Evolutionary conservation across 2,329 filamentous ascomycete genomes (phyloP).

Genomic region (Exophiala mesophila): DNA sequence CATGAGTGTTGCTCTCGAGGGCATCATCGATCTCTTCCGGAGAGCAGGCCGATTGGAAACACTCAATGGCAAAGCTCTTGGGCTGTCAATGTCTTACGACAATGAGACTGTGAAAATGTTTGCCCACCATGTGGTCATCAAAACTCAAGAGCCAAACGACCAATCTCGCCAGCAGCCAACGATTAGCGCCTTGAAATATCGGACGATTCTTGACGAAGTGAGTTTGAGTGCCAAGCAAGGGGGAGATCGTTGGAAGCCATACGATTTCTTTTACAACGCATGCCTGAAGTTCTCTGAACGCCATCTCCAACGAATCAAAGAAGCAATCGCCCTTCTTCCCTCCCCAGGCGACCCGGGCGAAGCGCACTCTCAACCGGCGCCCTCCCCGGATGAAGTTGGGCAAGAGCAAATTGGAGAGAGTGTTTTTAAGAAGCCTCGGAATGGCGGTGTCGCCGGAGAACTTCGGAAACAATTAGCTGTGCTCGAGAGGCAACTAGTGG

Average conservation of each 20-base stretch:
- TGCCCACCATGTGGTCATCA: slow-evolving; percentile 2
- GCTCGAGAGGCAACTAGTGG: slow-evolving; percentile 1
- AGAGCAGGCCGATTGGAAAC: not conserved
- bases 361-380: not conserved
- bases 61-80: slow-evolving; percentile 5
- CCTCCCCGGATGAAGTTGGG: not conserved
- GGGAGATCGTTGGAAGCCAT: slow-evolving; percentile 2
- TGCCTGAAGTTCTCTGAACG: slow-evolving; percentile 4
- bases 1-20: slow-evolving; percentile 5
- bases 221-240: not conserved
- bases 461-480: slow-evolving; percentile 2
- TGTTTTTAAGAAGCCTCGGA: slow-evolving; percentile 5
- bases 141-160: not conserved
- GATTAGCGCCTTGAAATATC: not conserved
- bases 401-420: slow-evolving; percentile 1
- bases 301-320: slow-evolving; percentile 4
- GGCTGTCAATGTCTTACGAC: slow-evolving; percentile 4
- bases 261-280: slow-evolving; percentile 6
- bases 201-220: slow-evolving; percentile 1
- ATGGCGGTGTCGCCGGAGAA: slow-evolving; percentile 4
- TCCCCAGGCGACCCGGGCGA: not conserved
- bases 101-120: slow-evolving; percentile 1
- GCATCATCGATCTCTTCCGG: slow-evolving; percentile 4
- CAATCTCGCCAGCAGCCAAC: not conserved
- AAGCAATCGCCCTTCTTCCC: slow-evolving; percentile 2